Evolutionary conservation across 352 stramenopile genomes (phyloP), one percentile per base, ranked within the genome.

Genomic region (Lagenidium giganteum): DNA sequence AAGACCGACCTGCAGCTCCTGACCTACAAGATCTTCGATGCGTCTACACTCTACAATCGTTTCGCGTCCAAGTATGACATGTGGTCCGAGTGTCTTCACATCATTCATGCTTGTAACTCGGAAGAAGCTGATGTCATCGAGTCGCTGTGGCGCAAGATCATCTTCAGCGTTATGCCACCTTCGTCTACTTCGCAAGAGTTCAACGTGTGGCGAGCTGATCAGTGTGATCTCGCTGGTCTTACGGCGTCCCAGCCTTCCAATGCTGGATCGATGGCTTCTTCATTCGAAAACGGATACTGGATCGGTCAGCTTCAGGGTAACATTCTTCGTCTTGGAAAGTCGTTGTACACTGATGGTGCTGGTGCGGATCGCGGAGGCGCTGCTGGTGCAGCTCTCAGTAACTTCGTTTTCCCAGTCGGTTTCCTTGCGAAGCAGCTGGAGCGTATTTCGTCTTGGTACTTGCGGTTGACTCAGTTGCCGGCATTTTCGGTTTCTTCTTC

Each of bases 11-110:
- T 90, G 26, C 65, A 80, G 42, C 40, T 83, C 5, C 59, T 94
- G 3, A 87, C 71, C 5, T 89, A 71, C 41, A 87, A 87, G 48
- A 67, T 89, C 28, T 78, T 88, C 22, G 78, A 89, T 23, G 79
- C 81, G 8, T 86, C 82, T 16, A 81, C 77, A 8, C 42, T 94
- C 32, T 94, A 94, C 70, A 94, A 94, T 44, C 70, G 79, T 31
- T 94, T 88, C 42, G 79, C 82, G 0, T 76, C 69, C 17, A 92
- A 92, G 64, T 88, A 91, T 54, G 63, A 87, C 36, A 83, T 94
- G 70, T 94, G 82, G 82, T 72, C 75, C 1, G 82, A 91, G 49
- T 94, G 82, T 41, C 58, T 94, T 21, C 71, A 88, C 38, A 92
- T 94, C 40, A 91, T 94, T 37, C 75, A 89, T 40, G 59, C 72